Conservation (phyloP, 352 stramenopile species). For the Phytophthora citrophthora region DNA sequence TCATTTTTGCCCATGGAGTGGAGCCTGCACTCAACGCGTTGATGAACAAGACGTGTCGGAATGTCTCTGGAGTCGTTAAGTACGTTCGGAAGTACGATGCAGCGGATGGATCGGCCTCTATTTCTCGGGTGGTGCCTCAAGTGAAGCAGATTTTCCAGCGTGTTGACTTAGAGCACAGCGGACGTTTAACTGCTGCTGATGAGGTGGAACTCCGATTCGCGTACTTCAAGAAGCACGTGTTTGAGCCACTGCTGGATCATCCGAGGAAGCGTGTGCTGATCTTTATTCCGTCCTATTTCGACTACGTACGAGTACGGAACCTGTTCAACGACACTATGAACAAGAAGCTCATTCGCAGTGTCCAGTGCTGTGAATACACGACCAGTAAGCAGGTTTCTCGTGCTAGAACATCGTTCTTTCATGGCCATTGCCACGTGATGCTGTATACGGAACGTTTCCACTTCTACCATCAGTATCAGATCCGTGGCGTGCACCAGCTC, state of each 20-base stretch:
- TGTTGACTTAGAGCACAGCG: conserved; percentile 47
- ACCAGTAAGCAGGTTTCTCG: conserved; percentile 67
- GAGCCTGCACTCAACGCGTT: conserved; percentile 70
- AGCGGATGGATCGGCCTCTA: conserved; percentile 52
- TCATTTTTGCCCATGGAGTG: conserved; percentile 68
- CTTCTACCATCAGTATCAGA: conserved; percentile 87
- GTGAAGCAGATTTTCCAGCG: conserved; percentile 87
- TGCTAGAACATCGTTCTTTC: conserved; percentile 76
- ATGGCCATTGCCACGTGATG: conserved; percentile 79
- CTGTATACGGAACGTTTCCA: conserved; percentile 87
- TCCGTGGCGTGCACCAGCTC: conserved; percentile 79
- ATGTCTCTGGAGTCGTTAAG: conserved; percentile 58
- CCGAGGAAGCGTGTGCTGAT: conserved; percentile 78
- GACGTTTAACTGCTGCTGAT: conserved; percentile 34
- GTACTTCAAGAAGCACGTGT: conserved; percentile 84
- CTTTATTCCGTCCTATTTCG: conserved; percentile 86
- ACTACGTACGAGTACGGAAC: conserved; percentile 89
- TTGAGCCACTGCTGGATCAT: conserved; percentile 71
- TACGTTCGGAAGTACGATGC: conserved; percentile 64
- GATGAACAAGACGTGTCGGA: conserved; percentile 64
- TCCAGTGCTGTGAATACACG: conserved; percentile 84
- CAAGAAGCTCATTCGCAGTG: conserved; percentile 71
- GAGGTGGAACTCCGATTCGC: conserved; percentile 75
- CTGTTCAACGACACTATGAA: conserved; percentile 79
- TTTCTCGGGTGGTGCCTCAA: conserved; percentile 69